phyloP scores from a whole-genome alignment of 2,329 filamentous ascomycete genomes.

The Ascomycota sp. region DNA sequence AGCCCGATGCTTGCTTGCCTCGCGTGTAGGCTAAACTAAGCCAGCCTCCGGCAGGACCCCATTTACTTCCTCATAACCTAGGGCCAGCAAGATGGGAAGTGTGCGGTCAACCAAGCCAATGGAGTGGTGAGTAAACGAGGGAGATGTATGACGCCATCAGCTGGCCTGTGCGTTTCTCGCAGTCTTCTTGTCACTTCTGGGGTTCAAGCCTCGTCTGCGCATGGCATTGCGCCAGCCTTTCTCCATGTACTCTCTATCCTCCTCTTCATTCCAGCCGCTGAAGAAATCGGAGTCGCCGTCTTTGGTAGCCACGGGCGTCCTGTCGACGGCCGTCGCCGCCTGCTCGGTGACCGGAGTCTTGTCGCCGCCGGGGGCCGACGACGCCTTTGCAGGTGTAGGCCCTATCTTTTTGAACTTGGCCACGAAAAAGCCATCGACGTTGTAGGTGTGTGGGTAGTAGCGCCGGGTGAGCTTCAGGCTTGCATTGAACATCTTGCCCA shows the following conservation, averaged over 20 bases:
- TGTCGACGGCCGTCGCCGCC: constrained; percentile 35
- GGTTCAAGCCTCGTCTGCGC: constrained; percentile 55
- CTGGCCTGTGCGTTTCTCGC: constrained; percentile 5
- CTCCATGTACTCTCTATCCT: constrained; percentile 51
- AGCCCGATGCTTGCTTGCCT: no score
- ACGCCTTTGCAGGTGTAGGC: constrained; percentile 41
- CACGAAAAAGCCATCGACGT: constrained; percentile 96
- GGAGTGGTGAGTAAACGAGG: not conserved
- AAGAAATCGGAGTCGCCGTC: constrained; percentile 36
- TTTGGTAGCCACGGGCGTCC: constrained; percentile 39
- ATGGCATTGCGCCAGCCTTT: constrained; percentile 54
- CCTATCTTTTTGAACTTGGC: constrained; percentile 91
- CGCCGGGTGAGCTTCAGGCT: constrained; percentile 65
- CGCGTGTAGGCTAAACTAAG: no score
- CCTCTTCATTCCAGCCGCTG: constrained; percentile 54
- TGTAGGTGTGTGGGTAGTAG: constrained; percentile 81
- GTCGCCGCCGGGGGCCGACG: constrained; percentile 12
- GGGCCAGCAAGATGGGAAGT: no score
- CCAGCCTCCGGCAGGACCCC: no score
- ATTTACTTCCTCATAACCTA: no score
- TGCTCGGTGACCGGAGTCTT: constrained; percentile 5
- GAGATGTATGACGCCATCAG: not conserved
- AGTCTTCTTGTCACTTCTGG: constrained; percentile 28
- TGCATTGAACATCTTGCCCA: constrained; percentile 78
- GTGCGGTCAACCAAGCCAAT: no score